Evolutionary conservation across 495 filamentous ascomycete species (phyloP).

Genomic region (Physcia stellaris): DNA sequence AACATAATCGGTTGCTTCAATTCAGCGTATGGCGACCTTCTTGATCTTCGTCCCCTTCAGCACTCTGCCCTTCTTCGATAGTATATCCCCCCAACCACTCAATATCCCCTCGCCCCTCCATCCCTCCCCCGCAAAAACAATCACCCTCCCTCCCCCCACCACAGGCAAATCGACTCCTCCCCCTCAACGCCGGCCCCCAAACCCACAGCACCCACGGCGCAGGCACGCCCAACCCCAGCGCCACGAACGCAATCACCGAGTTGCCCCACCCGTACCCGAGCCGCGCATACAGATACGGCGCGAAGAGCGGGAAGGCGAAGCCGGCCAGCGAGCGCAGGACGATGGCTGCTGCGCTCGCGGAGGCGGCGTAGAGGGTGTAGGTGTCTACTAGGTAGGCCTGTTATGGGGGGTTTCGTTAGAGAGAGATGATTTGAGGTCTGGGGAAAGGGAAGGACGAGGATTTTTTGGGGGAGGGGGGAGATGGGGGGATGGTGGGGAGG

Average conservation of each 20-base stretch:
- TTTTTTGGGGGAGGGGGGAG: no score
- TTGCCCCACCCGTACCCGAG: conserved; percentile 76
- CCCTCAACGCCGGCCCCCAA: conserved; percentile 40
- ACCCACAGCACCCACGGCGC: conserved; percentile 50
- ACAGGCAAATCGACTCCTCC: conserved; percentile 54
- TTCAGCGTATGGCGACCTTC: no score
- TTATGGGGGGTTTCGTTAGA: no score
- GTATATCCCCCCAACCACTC: no score
- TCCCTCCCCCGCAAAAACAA: no score
- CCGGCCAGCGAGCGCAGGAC: conserved; percentile 58
- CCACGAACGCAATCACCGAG: conserved; percentile 62
- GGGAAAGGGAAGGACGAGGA: no score
- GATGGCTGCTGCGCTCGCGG: conserved; percentile 63
- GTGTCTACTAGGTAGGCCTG: conserved; percentile 74
- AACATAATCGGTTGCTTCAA: no score
- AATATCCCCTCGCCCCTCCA: no score
- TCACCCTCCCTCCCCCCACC: no score
- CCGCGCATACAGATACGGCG: conserved; percentile 57
- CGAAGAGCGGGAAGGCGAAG: conserved; percentile 75
- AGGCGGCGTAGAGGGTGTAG: conserved; percentile 71
- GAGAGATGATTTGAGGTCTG: no score
- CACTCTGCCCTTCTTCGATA: no score
- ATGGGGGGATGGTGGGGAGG: conserved; percentile 55
- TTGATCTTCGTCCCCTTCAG: no score
- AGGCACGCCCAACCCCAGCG: conserved; percentile 45